Base-by-base conservation (phyloP, 2,329 filamentous ascomycete genomes). In the Phyllosticta citriasiana region DNA sequence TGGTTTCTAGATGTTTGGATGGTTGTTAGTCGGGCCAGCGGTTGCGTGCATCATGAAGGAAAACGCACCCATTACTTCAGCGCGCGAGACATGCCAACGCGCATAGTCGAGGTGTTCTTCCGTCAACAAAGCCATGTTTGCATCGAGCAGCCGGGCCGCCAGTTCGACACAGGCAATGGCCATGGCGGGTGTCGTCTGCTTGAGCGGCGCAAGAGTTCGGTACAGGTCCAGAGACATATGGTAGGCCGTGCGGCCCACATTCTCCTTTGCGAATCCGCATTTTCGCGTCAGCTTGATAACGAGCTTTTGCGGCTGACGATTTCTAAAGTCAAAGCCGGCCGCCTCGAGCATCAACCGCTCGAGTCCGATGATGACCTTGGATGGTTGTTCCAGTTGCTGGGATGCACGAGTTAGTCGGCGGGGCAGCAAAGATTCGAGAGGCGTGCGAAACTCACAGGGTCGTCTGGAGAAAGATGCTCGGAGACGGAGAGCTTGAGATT, bases 321-420 rank as follows among this genome's bases (percentile, higher is more conserved):
- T 92, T 40, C 92, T 86, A 71, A 97, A 97, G 73, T 99, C 93
- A 73, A 99, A 99, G 64, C 89, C 88, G 30, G 92, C 88, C 2
- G 90, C 88, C 75, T 99, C 94, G 57, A 99, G 86, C 75, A 97
- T 95, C 61, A 96, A 83, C 4, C 94, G 84, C 76, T 99, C 94
- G 3, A 97, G 83, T 1, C 90, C 91, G 64, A 97, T 91, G 65
- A 97, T 88, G 62, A 87, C 84, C 66, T 91, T 88, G 14, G 89
- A 88, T 3, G 87, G 84, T 1, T 79, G 79, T 59, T 97, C 93
- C 66, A 97, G 95, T 26, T 88, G 79, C 88, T 94, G 57, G 40
- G 8, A 3, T 26, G 52, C 51, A 19, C 25, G 7, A 26, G 55
- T 54, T 14, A 58, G 35, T 33, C n/a, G n/a, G 53, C n/a, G 53